Conservation (phyloP, 805 yeast species). For the Dipodascopsis uninucleata region DNA sequence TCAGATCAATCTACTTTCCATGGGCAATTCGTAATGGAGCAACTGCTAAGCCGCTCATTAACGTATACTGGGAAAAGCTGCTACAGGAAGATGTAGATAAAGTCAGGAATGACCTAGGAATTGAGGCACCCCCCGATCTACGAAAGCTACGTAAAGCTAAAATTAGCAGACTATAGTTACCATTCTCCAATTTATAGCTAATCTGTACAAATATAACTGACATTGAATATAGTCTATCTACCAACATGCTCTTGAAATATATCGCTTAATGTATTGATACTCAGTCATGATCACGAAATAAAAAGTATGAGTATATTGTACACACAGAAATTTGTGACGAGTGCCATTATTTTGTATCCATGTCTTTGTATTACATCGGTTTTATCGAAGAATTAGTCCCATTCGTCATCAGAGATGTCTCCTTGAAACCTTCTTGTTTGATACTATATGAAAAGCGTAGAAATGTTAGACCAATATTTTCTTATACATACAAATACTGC, state of each 20-base stretch:
- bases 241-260: background rate
- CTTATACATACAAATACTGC: no score
- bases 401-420: constrained; percentile 21
- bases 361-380: background rate
- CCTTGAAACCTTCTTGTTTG: constrained; percentile 20
- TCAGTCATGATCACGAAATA: background rate
- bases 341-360: background rate
- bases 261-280: background rate
- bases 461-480: no score
- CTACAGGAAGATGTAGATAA: constrained; percentile 70
- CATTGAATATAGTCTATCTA: background rate
- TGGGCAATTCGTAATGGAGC: constrained; percentile 81
- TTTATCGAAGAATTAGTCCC: constrained; percentile 2
- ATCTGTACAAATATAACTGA: background rate
- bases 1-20: constrained; percentile 71
- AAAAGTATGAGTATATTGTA: background rate
- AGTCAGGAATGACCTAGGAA: constrained; percentile 65
- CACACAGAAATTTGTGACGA: background rate
- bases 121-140: constrained; percentile 76
- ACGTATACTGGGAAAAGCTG: constrained; percentile 87
- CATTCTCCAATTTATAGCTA: background rate
- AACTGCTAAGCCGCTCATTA: constrained; percentile 69
- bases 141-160: constrained; percentile 48
- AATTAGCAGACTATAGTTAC: constrained; percentile 11
- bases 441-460: constrained; percentile 6